Conservation (phyloP, 352 stramenopile species). For the Globisporangium lucens region DNA sequence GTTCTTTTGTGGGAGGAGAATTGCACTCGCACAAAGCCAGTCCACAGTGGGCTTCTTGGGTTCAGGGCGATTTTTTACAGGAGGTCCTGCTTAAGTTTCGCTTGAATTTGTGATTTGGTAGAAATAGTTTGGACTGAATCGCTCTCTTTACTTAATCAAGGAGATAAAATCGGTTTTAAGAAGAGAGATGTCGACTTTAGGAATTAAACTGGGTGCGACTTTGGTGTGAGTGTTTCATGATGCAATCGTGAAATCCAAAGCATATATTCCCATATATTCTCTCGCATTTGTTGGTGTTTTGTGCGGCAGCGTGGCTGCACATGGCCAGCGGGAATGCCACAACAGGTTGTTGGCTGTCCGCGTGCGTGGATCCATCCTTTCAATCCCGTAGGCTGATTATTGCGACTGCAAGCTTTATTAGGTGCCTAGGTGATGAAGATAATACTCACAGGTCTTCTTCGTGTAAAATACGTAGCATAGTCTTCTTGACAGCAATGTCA, state of each 20-base stretch:
- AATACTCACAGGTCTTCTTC: too few species aligned
- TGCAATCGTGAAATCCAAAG: background rate
- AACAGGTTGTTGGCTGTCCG: background rate
- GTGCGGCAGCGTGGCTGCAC: background rate
- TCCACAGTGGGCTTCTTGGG: background rate
- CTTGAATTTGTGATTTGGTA: background rate
- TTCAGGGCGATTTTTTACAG: background rate
- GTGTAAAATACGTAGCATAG: too few species aligned
- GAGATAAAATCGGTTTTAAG: too few species aligned
- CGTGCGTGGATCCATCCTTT: background rate
- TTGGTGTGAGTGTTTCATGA: too few species aligned
- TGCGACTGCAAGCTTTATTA: too few species aligned
- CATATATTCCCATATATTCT: background rate
- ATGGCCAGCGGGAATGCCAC: background rate
- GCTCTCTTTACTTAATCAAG: background rate
- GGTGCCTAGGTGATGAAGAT: too few species aligned
- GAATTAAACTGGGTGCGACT: too few species aligned
- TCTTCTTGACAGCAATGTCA: too few species aligned
- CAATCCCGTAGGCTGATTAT: background rate
- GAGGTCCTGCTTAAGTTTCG: background rate
- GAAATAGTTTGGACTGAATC: background rate
- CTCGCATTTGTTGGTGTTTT: too few species aligned
- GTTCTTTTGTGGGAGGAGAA: background rate
- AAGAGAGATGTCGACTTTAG: background rate
- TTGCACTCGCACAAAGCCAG: background rate